These are phyloP conservation scores for Coemansia sp. DNA, from an alignment of 192 early-diverging fungal species.

Conservation along the genomic window DNA sequence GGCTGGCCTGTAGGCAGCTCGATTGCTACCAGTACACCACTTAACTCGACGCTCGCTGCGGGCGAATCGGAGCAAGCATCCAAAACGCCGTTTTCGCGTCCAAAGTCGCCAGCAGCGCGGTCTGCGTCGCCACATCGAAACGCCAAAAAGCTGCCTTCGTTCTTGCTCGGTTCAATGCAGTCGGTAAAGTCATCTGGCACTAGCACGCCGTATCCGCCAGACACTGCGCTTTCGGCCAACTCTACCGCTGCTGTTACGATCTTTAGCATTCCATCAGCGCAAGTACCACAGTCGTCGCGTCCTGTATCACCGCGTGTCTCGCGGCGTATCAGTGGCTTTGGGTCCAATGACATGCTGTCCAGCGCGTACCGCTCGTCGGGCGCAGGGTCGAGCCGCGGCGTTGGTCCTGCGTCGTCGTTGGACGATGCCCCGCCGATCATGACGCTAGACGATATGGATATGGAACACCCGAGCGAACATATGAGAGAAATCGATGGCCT, in stretches of 20 bases:
- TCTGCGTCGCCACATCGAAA: slow-evolving; percentile 44
- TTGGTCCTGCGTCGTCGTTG: slow-evolving; percentile 18
- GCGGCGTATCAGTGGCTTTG: slow-evolving; percentile 50
- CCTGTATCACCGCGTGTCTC: slow-evolving; percentile 38
- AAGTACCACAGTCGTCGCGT: slow-evolving; percentile 20
- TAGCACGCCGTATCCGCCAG: slow-evolving; percentile 16
- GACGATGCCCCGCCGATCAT: slow-evolving; percentile 50
- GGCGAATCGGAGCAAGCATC: slow-evolving; percentile 4
- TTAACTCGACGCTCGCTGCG: neutral
- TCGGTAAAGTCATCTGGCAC: slow-evolving; percentile 22
- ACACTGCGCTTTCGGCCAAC: slow-evolving; percentile 15
- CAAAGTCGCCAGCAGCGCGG: slow-evolving; percentile 44
- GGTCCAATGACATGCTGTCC: slow-evolving; percentile 55
- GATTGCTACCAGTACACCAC: neutral
- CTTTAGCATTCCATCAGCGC: slow-evolving; percentile 16
- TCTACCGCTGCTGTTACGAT: slow-evolving; percentile 9
- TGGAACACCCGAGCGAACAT: slow-evolving; percentile 4
- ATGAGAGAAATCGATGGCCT: neutral
- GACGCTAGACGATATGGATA: slow-evolving; percentile 46
- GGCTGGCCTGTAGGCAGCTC: slow-evolving; percentile 26
- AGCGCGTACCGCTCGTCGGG: slow-evolving; percentile 32
- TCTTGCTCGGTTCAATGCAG: slow-evolving; percentile 41
- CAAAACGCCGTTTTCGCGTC: slow-evolving; percentile 32
- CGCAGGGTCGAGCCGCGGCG: slow-evolving; percentile 1
- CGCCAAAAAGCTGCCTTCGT: slow-evolving; percentile 47